Evolutionary conservation across 331 rosid genomes (phyloP), one percentile per base, ranked within the genome.

Genomic region (Quercus phellos): DNA sequence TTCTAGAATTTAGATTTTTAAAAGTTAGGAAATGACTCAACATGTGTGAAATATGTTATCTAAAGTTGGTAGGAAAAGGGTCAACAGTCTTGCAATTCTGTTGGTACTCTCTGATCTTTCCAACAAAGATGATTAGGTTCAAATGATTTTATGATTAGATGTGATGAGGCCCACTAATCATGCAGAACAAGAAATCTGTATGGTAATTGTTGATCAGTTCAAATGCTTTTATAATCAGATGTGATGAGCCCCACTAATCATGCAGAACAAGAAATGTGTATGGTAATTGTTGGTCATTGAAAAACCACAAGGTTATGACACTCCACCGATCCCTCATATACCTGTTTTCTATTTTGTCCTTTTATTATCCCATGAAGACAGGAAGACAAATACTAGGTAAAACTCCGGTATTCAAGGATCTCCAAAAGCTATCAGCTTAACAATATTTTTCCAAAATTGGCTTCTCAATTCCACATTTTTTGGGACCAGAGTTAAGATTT

Each of bases 401-500:
- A 76, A 10, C 70, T 70, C 90, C 97, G 82, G 58, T 88, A 89
- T 76, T 80, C 29, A 56, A 84, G 97, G 97, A 89, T 92, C 90
- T 54, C 19, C 53, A 70, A 69, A 73, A 73, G 46, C 80, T 84
- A 51, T 72, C 72, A 81, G 66, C 93, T 90, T 83, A 79, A 74
- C 66, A 78, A 85, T 51, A 34, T 11, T 54, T 78, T 83, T 55
- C 89, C 82, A 81, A 85, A 82, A 70, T 81, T 73, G 90, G 22
- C 58, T 76, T 51, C 82, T 76, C 79, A 84, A 82, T 75, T 77
- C 59, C 73, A 58, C 18, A 78, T 35, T 73, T 50, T 54, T 72
- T 38, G 54, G 83, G 61, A 68, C 75, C 81, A 68, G 30, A 66
- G 73, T 64, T 79, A 73, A 63, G 77, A 54, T 85, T 72, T 78